phyloP scores from a whole-genome alignment of 768 basidiomycete species.

The Artomyces pyxidatus region DNA sequence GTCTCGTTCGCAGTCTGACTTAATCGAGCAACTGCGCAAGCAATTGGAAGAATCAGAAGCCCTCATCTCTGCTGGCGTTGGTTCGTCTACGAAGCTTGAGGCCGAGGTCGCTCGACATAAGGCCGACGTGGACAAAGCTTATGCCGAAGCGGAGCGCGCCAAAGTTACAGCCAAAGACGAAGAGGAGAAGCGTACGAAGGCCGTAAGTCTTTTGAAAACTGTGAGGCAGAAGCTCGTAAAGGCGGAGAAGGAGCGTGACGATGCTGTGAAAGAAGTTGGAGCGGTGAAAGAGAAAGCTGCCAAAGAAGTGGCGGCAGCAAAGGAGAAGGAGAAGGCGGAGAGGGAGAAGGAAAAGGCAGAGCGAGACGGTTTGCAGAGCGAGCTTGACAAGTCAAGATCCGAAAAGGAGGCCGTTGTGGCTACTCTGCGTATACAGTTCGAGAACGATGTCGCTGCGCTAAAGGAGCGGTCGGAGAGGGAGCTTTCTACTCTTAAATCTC shows the following conservation, averaged over 20 bases:
- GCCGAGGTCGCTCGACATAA: slow-evolving; percentile 42
- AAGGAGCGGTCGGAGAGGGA: slow-evolving; percentile 77
- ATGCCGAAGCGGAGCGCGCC: slow-evolving; percentile 52
- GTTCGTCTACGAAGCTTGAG: slow-evolving; percentile 38
- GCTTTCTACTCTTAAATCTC: slow-evolving; percentile 48
- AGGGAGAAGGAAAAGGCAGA: slow-evolving; percentile 37
- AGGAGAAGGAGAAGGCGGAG: slow-evolving; percentile 43
- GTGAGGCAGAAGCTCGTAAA: slow-evolving; percentile 97
- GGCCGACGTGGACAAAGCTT: slow-evolving; percentile 49
- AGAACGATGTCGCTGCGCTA: slow-evolving; percentile 53
- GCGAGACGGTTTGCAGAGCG: slow-evolving; percentile 46
- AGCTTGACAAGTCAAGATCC: slow-evolving; percentile 50
- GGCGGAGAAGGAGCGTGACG: slow-evolving; percentile 90
- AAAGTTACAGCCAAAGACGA: slow-evolving; percentile 76
- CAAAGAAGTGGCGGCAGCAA: slow-evolving; percentile 38
- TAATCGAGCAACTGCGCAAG: slow-evolving; percentile 59
- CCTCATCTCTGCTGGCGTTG: slow-evolving; percentile 51
- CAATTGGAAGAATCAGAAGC: slow-evolving; percentile 69
- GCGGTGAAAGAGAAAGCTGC: slow-evolving; percentile 44
- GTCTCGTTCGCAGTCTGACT: slow-evolving; percentile 66
- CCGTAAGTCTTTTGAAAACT: slow-evolving; percentile 86
- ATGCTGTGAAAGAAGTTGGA: slow-evolving; percentile 51
- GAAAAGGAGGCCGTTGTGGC: slow-evolving; percentile 57
- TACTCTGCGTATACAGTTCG: slow-evolving; percentile 59
- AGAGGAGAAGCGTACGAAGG: slow-evolving; percentile 95